A percentile compares a stretch with the other conserved stretches of the same genome.
Evolutionary conservation across 345 rosid species (phyloP).

Genomic region (Eutrema heterophyllum): DNA sequence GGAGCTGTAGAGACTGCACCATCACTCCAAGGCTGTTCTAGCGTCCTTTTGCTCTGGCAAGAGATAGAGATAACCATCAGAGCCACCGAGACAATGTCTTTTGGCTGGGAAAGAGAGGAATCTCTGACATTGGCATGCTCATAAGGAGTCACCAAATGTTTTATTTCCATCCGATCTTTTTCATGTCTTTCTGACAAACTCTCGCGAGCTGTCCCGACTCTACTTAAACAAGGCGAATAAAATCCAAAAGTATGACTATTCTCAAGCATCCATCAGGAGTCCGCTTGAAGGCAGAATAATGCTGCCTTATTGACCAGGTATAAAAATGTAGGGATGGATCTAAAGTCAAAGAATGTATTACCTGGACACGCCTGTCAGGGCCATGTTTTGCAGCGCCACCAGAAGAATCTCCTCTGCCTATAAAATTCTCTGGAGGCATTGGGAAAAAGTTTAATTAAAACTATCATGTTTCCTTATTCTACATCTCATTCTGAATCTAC

Average conservation of each 20-base stretch:
- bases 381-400: constrained; percentile 87
- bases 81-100: constrained; percentile 20
- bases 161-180: background rate
- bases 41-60: constrained; percentile 44
- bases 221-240: background rate
- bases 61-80: constrained; percentile 30
- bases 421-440: constrained; percentile 57
- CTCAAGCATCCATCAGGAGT: constrained; percentile 15
- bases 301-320: background rate
- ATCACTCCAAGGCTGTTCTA: constrained; percentile 11
- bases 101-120: constrained; percentile 19
- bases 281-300: background rate
- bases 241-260: background rate
- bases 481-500: background rate
- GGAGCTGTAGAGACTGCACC: constrained; percentile 11
- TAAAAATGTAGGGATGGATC: background rate
- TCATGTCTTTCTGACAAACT: constrained; percentile 11
- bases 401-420: constrained; percentile 87
- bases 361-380: constrained; percentile 80
- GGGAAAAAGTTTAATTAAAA: constrained; percentile 1
- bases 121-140: constrained; percentile 11
- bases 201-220: background rate
- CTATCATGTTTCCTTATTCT: background rate
- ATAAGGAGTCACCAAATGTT: constrained; percentile 13
- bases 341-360: constrained; percentile 27